A percentile compares a stretch with the other conserved stretches of the same genome.
Evolutionary conservation across 495 filamentous ascomycete species (phyloP).

Genomic region (Aspergillus diversus): DNA sequence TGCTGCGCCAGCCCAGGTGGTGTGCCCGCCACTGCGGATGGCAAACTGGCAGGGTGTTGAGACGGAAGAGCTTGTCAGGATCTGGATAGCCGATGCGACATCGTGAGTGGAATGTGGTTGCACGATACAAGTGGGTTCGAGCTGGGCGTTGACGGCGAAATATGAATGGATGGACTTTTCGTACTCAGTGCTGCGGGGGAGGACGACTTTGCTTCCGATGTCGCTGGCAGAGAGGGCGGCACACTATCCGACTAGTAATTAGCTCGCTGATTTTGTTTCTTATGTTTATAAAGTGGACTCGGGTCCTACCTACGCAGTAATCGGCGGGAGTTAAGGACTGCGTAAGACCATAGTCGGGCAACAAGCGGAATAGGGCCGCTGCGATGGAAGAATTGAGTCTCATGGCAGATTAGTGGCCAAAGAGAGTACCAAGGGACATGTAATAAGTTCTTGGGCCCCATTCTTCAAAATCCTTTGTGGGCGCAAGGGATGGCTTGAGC

Average conservation of each 20-base stretch:
- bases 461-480: too few species aligned
- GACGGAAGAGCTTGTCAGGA: slow-evolving; percentile 19
- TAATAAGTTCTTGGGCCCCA: too few species aligned
- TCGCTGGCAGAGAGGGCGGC: slow-evolving; percentile 6
- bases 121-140: slow-evolving; percentile 42
- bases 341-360: too few species aligned
- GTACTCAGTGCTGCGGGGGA: slow-evolving; percentile 14
- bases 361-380: too few species aligned
- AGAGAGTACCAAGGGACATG: too few species aligned
- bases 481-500: too few species aligned
- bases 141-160: slow-evolving; percentile 37
- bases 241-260: background rate
- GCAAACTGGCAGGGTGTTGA: slow-evolving; percentile 45
- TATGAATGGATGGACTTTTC: slow-evolving; percentile 30
- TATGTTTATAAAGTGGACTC: too few species aligned
- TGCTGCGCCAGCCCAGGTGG: slow-evolving; percentile 34
- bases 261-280: too few species aligned
- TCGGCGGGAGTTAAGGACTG: too few species aligned
- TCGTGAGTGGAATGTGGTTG: slow-evolving; percentile 36
- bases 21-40: slow-evolving; percentile 54
- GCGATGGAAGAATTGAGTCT: too few species aligned
- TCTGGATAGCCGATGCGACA: slow-evolving; percentile 38
- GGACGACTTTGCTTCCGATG: slow-evolving; percentile 16
- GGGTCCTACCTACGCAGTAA: too few species aligned
- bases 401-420: too few species aligned